Evolutionary conservation across 148 eudicot species (phyloP).

Genomic region (Rhododendron williamsianum): DNA sequence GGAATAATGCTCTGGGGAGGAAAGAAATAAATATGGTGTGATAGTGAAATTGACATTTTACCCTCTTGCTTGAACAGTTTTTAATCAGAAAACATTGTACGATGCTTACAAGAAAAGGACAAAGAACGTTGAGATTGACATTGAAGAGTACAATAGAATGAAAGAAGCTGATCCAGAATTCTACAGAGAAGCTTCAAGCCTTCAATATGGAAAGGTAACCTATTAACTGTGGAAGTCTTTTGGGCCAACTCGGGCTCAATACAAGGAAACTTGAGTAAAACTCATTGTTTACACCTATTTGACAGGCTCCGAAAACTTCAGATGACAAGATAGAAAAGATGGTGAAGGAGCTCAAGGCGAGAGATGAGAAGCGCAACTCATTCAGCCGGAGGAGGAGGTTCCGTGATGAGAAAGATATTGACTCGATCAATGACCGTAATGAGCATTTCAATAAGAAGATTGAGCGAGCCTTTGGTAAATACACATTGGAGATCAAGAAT

Average conservation of each 20-base stretch:
- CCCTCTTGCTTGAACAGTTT: conserved; percentile 52
- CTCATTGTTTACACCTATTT: not conserved
- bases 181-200: conserved; percentile 92
- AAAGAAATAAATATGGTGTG: not conserved
- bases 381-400: conserved; percentile 89
- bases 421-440: conserved; percentile 93
- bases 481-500: conserved; percentile 94
- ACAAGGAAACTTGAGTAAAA: not conserved
- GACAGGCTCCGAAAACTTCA: conserved; percentile 68
- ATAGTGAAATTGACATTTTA: not conserved
- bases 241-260: not conserved
- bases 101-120: conserved; percentile 92
- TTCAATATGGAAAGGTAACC: conserved; percentile 90
- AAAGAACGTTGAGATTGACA: conserved; percentile 62
- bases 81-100: conserved; percentile 79
- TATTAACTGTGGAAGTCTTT: not conserved
- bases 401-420: conserved; percentile 88
- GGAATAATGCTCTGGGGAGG: not conserved
- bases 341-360: conserved; percentile 89
- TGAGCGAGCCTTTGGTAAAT: conserved; percentile 92
- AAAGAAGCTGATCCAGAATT: conserved; percentile 96
- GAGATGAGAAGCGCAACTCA: conserved; percentile 73
- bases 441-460: conserved; percentile 99
- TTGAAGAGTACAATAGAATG: conserved; percentile 74
- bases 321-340: conserved; percentile 70